A percentile compares a stretch with the other conserved stretches of the same genome.
These are phyloP conservation scores for Thyridium curvatum DNA, from an alignment of 2,329 filamentous ascomycete species.

Conservation along the genomic window DNA sequence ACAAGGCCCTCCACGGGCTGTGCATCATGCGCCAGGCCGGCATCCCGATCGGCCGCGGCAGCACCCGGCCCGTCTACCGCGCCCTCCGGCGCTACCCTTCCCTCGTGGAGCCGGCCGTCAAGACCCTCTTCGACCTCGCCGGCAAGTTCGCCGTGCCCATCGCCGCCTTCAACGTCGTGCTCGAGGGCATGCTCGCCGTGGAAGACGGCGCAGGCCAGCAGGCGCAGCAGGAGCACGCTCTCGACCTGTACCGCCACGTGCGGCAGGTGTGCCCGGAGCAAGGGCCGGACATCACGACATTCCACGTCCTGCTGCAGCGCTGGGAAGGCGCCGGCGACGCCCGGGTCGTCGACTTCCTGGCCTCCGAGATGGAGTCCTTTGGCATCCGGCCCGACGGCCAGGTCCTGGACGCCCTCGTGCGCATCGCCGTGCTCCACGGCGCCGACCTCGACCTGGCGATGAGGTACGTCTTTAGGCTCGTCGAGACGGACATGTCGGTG, in stretches of 20 bases:
- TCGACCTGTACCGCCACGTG: slow-evolving; percentile 29
- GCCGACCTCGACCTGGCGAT: slow-evolving; percentile 24
- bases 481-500: neutral
- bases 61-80: slow-evolving; percentile 56
- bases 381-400: slow-evolving; percentile 18
- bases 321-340: slow-evolving; percentile 13
- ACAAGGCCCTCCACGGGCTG: slow-evolving; percentile 62
- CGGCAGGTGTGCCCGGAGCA: slow-evolving; percentile 24
- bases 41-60: slow-evolving; percentile 47
- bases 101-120: slow-evolving; percentile 23
- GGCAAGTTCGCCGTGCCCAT: slow-evolving; percentile 23
- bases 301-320: slow-evolving; percentile 22
- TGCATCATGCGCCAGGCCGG: slow-evolving; percentile 66
- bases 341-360: slow-evolving; percentile 24
- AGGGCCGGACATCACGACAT: slow-evolving; percentile 28
- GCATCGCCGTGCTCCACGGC: slow-evolving; percentile 22
- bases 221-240: slow-evolving; percentile 9
- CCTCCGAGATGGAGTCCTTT: slow-evolving; percentile 29
- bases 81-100: slow-evolving; percentile 42
- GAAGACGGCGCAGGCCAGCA: neutral
- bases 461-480: slow-evolving; percentile 20
- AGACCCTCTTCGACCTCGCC: slow-evolving; percentile 44
- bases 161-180: slow-evolving; percentile 32
- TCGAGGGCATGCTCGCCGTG: slow-evolving; percentile 23
- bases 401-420: slow-evolving; percentile 24